Evolutionary conservation across 2,329 filamentous ascomycete species (phyloP).

Genomic region (Cladosporium sp.): DNA sequence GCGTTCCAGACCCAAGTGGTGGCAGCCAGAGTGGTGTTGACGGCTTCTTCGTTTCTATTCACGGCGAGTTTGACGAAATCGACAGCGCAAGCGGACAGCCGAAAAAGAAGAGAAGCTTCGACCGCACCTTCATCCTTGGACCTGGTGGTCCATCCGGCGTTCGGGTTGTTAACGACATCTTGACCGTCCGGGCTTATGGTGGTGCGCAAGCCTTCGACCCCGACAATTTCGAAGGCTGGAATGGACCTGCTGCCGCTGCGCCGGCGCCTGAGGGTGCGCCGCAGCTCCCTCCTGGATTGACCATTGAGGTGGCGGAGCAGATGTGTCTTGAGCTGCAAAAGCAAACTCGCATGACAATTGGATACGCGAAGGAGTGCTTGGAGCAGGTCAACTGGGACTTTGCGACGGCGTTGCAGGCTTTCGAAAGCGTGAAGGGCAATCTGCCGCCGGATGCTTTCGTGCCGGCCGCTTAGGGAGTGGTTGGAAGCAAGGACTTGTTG

Average conservation of each 20-base stretch:
- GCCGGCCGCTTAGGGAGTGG: conserved; percentile 8
- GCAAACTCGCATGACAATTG: conserved; percentile 72
- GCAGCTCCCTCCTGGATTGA: conserved; percentile 25
- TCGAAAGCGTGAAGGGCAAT: conserved; percentile 64
- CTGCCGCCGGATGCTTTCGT: conserved; percentile 40
- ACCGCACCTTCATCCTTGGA: conserved; percentile 73
- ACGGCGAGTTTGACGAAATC: conserved; percentile 78
- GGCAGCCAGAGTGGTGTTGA: conserved; percentile 63
- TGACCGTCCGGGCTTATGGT: conserved; percentile 66
- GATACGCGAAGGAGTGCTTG: conserved; percentile 78
- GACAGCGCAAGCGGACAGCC: conserved; percentile 52
- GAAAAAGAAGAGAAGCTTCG: conserved; percentile 65
- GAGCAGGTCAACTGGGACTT: conserved; percentile 76
- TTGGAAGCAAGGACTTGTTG: neutral
- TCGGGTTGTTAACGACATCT: conserved; percentile 73
- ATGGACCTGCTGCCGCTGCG: conserved; percentile 14
- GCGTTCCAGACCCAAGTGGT: conserved; percentile 64
- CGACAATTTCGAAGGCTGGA: conserved; percentile 29
- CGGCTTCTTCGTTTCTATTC: conserved; percentile 71
- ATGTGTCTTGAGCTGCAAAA: conserved; percentile 66
- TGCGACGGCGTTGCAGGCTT: conserved; percentile 67
- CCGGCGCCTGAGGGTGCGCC: conserved; percentile 16
- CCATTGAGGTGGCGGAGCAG: conserved; percentile 42
- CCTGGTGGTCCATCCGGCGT: conserved; percentile 65
- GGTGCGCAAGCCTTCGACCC: conserved; percentile 49